phyloP scores from a whole-genome alignment of 1,139 yeast species.

The Taiozyma sp. region DNA sequence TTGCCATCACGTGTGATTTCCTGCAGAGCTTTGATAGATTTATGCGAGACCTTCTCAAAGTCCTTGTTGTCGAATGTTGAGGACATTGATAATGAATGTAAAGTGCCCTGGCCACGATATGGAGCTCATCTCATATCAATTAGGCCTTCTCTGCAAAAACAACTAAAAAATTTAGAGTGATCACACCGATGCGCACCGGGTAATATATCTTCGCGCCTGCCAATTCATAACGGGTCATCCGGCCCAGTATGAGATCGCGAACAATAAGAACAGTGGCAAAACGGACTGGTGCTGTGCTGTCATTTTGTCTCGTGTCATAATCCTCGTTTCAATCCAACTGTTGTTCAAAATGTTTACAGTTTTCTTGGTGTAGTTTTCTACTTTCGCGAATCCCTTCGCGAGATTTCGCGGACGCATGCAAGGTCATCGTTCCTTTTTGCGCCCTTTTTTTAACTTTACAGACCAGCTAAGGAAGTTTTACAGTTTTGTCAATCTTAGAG shows the following conservation, averaged over 20 bases:
- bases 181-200: not conserved
- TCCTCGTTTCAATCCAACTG: not conserved
- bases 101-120: not conserved
- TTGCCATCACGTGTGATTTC: slow-evolving; percentile 28
- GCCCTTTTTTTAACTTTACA: not conserved
- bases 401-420: not conserved
- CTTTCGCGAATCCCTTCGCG: not conserved
- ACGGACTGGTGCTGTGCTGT: not conserved
- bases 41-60: slow-evolving; percentile 5
- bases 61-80: not conserved
- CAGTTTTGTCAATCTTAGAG: not conserved
- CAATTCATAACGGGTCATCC: not conserved
- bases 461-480: not conserved
- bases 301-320: not conserved
- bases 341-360: not conserved
- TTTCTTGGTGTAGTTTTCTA: too few relatives aligned
- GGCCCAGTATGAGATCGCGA: not conserved
- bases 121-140: not conserved
- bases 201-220: not conserved
- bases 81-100: too few relatives aligned
- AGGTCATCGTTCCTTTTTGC: not conserved
- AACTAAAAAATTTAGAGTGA: not conserved
- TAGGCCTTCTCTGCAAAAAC: not conserved
- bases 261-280: not conserved
- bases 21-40: slow-evolving; percentile 31